Evolutionary conservation across 768 basidiomycete species (phyloP).

Genomic region (Nidularia sp.): DNA sequence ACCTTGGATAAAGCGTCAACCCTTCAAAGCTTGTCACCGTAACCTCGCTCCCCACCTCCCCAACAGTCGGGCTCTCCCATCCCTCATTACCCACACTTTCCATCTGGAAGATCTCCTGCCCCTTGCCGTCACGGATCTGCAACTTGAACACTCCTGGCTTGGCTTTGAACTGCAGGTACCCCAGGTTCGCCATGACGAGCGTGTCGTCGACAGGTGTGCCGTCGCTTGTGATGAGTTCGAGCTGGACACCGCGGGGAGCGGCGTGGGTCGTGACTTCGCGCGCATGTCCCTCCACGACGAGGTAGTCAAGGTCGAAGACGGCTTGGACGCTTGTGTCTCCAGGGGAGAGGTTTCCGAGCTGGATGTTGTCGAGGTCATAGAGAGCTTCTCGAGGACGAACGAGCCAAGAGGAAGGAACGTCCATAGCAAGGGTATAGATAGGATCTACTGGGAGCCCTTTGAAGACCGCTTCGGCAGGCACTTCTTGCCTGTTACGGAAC

Average conservation of each 20-base stretch:
- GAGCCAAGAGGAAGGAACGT: slow-evolving; percentile 89
- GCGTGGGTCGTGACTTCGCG: slow-evolving; percentile 60
- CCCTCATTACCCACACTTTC: slow-evolving; percentile 89
- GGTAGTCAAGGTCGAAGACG: slow-evolving; percentile 83
- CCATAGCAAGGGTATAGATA: slow-evolving; percentile 92
- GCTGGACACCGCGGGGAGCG: slow-evolving; percentile 87
- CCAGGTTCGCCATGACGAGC: slow-evolving; percentile 89
- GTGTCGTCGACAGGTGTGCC: slow-evolving; percentile 71
- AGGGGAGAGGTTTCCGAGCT: slow-evolving; percentile 61
- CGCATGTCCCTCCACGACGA: slow-evolving; percentile 93
- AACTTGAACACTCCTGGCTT: slow-evolving; percentile 85
- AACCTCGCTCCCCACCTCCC: slow-evolving; percentile 67
- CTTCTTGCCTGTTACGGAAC: slow-evolving; percentile 44
- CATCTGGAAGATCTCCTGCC: slow-evolving; percentile 74
- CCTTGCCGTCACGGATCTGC: slow-evolving; percentile 78
- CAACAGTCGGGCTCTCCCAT: slow-evolving; percentile 75
- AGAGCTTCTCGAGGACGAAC: slow-evolving; percentile 84
- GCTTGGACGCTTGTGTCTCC: slow-evolving; percentile 69
- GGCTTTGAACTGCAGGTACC: slow-evolving; percentile 94
- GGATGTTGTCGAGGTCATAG: slow-evolving; percentile 95
- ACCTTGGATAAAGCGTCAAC: slow-evolving; percentile 79
- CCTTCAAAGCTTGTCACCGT: slow-evolving; percentile 90
- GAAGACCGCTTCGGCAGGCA: slow-evolving; percentile 59
- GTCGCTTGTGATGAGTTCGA: slow-evolving; percentile 63
- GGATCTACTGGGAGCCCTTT: slow-evolving; percentile 75